Conservation (phyloP, 345 rosid genomes). For the Eucalyptus curtisii region DNA sequence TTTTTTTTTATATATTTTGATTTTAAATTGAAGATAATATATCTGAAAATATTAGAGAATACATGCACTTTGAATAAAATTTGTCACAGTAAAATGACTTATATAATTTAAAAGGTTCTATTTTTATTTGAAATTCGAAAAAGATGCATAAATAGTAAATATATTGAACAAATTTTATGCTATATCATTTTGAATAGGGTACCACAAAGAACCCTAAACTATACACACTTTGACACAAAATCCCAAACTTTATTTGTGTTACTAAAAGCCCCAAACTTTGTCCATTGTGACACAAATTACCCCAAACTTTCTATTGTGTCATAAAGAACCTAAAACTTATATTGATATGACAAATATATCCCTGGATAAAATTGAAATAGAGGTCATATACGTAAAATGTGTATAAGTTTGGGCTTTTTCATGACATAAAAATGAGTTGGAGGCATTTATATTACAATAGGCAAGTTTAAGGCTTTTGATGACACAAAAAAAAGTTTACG, state of each 20-base stretch:
- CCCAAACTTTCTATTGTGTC: background rate
- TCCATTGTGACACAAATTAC: no score
- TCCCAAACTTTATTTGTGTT: background rate
- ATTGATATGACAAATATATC: background rate
- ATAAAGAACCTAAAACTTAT: background rate
- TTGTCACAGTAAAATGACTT: background rate
- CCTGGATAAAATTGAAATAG: no score
- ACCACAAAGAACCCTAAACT: background rate
- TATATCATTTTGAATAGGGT: background rate
- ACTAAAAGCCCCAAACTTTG: accelerated
- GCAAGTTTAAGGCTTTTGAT: background rate
- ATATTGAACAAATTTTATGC: background rate
- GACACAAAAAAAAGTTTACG: accelerated
- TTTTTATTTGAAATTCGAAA: background rate
- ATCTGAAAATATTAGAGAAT: accelerated
- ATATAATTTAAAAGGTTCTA: background rate
- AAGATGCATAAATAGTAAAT: background rate
- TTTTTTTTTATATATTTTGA: background rate
- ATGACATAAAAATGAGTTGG: background rate
- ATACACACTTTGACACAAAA: background rate
- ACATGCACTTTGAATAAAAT: accelerated
- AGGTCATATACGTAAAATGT: accelerated
- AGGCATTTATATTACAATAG: accelerated
- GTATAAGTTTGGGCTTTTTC: no score
- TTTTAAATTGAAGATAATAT: background rate